Base-by-base conservation (phyloP, 331 rosid species). In the Prunus yedoensis region DNA sequence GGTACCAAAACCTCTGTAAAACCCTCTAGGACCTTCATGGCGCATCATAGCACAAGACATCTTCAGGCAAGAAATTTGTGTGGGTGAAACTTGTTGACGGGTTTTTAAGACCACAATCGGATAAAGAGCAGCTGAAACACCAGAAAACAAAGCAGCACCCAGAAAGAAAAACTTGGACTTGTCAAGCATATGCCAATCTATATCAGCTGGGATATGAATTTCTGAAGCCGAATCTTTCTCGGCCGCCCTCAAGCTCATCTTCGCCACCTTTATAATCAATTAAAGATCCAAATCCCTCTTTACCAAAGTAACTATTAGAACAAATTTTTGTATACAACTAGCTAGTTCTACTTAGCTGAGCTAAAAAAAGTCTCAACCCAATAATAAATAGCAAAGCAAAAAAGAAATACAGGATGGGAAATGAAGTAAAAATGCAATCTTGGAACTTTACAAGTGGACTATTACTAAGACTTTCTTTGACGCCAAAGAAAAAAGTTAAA, bases 151-250 rank as follows among this genome's bases (percentile, higher is more conserved):
- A 78, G 90, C 97, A 71, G 99, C 99, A 41, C 99, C 99, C 3
- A 95, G 85, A 84, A 92, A 86, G 91, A 92, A 95, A 64, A 95
- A 95, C 63, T 83, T 92, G 52, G 97, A 92, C 78, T 95, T 95
- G 79, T 95, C 99, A 2, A 95, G 81, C 99, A 95, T 95, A 83
- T 95, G 89, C 99, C 99, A 95, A 27, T 95, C 99, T 68, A 95
- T 88, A 58, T 95, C 99, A 0, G 90, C 87, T 10, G 99, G 99
- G 65, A 95, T 72, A 63, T 89, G 92, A 21, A 92, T 88, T 66
- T 95, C 97, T 2, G 96, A 77, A 68, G 86, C 72, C 52, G 97
- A 85, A 61, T 90, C 97, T 23, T 95, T 92, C 79, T 92, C 89
- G n/a, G 93, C 86, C 4, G 92, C 62, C 4, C 93, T 80, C 45